These are phyloP conservation scores for Suillus subaureus DNA, from an alignment of 768 basidiomycete species.

Conservation along the genomic window DNA sequence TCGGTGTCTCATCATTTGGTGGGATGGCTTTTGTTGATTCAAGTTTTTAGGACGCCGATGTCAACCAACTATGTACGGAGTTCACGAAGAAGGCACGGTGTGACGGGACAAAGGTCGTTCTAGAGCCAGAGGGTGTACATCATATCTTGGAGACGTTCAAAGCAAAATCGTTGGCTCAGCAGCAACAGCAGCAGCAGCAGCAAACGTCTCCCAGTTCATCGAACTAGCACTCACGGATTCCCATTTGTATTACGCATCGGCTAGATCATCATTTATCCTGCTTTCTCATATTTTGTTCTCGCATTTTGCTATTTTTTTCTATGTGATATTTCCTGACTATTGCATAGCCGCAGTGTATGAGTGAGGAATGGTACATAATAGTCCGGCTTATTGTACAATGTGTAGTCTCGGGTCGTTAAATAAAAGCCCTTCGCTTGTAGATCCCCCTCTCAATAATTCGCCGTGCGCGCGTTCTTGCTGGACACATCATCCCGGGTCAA, in stretches of 20 bases:
- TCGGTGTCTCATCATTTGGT: slow-evolving; percentile 35
- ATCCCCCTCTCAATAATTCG: slow-evolving; percentile 62
- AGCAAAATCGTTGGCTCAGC: slow-evolving; percentile 23
- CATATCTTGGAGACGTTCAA: slow-evolving; percentile 46
- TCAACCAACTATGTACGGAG: slow-evolving; percentile 77
- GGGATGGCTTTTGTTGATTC: slow-evolving; percentile 6
- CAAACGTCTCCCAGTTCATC: background rate
- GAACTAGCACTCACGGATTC: background rate
- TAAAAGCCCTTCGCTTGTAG: slow-evolving; percentile 71
- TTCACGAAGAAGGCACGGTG: slow-evolving; percentile 83
- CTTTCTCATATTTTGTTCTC: background rate
- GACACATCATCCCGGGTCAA: slow-evolving; percentile 27
- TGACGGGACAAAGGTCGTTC: slow-evolving; percentile 81
- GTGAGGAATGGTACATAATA: background rate
- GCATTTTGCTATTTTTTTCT: background rate
- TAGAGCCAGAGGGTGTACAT: slow-evolving; percentile 53
- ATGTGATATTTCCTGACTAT: slow-evolving; percentile 4
- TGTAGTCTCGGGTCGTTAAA: slow-evolving; percentile 24
- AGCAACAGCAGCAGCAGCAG: slow-evolving; percentile 6
- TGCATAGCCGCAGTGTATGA: background rate
- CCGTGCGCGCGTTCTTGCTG: slow-evolving; percentile 70
- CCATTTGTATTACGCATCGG: slow-evolving; percentile 3
- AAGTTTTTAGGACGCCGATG: slow-evolving; percentile 63
- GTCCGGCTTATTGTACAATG: background rate
- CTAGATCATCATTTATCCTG: slow-evolving; percentile 4